Evolutionary conservation across 768 basidiomycete species (phyloP).

Genomic region (Russula abietina): DNA sequence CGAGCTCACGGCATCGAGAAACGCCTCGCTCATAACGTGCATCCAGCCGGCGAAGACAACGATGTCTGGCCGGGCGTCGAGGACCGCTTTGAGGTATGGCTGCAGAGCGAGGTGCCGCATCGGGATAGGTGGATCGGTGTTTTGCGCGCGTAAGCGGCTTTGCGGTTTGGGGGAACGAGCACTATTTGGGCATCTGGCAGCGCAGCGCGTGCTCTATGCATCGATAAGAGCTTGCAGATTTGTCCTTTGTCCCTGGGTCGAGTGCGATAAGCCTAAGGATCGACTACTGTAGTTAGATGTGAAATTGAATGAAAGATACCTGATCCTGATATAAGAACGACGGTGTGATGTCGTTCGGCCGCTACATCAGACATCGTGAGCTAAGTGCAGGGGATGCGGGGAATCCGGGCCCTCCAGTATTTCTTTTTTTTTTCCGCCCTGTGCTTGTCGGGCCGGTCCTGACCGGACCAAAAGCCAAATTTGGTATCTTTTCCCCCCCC

Average conservation of each 20-base stretch:
- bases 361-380: slow-evolving; percentile 7
- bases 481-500: no score
- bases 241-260: slow-evolving; percentile 77
- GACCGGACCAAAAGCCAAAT: no score
- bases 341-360: slow-evolving; percentile 9
- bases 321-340: slow-evolving; percentile 61
- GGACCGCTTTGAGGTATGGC: slow-evolving; percentile 67
- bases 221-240: slow-evolving; percentile 97
- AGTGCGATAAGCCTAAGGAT: not conserved
- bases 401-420: no score
- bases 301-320: slow-evolving; percentile 33
- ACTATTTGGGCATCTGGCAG: slow-evolving; percentile 66
- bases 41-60: slow-evolving; percentile 98
- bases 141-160: slow-evolving; percentile 79
- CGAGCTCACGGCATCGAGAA: slow-evolving; percentile 60
- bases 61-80: slow-evolving; percentile 64
- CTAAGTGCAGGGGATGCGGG: not conserved
- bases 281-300: not conserved
- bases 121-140: slow-evolving; percentile 68
- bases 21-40: slow-evolving; percentile 85
- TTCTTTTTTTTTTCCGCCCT: no score
- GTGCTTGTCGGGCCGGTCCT: no score
- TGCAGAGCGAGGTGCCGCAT: slow-evolving; percentile 80
- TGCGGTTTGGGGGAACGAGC: slow-evolving; percentile 87
- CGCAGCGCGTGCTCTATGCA: slow-evolving; percentile 66